Base-by-base conservation (phyloP, 345 rosid species). In the Pugionium dolabratum region DNA sequence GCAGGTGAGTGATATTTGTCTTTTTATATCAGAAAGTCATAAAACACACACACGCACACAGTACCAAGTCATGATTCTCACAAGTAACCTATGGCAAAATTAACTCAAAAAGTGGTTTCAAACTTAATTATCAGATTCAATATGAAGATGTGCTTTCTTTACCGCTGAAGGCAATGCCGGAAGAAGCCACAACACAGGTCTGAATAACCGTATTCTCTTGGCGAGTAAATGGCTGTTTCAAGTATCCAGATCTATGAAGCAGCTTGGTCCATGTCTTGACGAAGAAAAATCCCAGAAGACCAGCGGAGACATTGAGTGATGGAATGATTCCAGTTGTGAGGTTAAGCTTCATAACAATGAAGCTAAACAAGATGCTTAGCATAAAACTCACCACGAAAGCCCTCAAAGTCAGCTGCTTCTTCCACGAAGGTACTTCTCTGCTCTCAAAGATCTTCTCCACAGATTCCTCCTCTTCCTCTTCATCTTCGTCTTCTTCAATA, bases 91-190 rank as follows among this genome's bases (percentile, higher is more conserved):
- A 46, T 29, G 49, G 64, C 30, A n/a, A 7, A 9, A 57, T 51
- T 11, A 31, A 43, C n/a, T 26, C 4, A 26, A 42, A 53, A 34
- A 5, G 11, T 59, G 34, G 42, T 11, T 3, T 10, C 34, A 55
- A 40, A 71, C 6, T 48, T 6, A 32, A 39, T 26, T 32, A 26
- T 41, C 27, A 50, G 27, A 35, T 34, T 53, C 29, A 48, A 0
- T 33, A 4, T 18, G 42, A n/a, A 59, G 25, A 59, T 72, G 61
- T 55, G 54, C 37, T 62, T 44, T 58, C 5, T 70, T 31, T 77
- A 88, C 88, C 88, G 58, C 96, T 89, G 49, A 83, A 89, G 35
- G 90, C 83, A 71, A 89, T 84, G 66, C 96, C 92, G 10, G 90
- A 84, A 63, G 92, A 79, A 65, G 96, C 92, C 37, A 88, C 90